Evolutionary conservation across 2,329 filamentous ascomycete species (phyloP).

Genomic region (Paecilomyces niveus): DNA sequence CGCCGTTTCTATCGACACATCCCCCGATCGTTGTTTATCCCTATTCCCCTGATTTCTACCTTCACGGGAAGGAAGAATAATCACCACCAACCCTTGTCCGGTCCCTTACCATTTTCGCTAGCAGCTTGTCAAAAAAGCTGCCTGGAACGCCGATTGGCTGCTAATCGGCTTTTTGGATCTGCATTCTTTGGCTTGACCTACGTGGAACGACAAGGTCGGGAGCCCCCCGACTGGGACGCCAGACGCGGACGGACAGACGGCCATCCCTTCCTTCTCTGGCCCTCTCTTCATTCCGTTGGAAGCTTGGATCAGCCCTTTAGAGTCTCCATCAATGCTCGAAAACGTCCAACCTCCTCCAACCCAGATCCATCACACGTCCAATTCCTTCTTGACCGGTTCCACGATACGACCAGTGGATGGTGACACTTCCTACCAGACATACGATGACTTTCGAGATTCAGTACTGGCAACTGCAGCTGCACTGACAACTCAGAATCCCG

Average conservation of each 20-base stretch:
- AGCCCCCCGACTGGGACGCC: not conserved
- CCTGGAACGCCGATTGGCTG: not conserved
- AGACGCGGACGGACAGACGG: not conserved
- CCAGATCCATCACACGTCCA: not conserved
- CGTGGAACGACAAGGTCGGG: not conserved
- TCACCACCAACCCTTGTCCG: not conserved
- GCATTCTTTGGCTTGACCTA: not conserved
- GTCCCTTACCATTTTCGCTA: not conserved
- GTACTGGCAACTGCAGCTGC: conserved; percentile 1
- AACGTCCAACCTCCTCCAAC: not conserved
- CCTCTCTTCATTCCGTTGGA: not conserved
- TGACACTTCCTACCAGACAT: conserved; percentile 1
- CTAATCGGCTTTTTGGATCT: not conserved
- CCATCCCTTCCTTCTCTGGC: not conserved
- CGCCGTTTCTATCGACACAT: not conserved
- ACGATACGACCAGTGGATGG: not conserved
- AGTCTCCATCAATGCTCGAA: not conserved
- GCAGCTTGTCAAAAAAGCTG: not conserved
- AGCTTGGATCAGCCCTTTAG: not conserved
- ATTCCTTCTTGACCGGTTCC: not conserved
- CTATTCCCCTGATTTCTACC: not conserved
- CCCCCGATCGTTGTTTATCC: not conserved
- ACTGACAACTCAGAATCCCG: conserved; percentile 2
- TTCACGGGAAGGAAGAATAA: not conserved
- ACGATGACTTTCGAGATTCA: conserved; percentile 3